Base-by-base conservation (phyloP, 2,329 filamentous ascomycete species). In the Venturia nashicola region DNA sequence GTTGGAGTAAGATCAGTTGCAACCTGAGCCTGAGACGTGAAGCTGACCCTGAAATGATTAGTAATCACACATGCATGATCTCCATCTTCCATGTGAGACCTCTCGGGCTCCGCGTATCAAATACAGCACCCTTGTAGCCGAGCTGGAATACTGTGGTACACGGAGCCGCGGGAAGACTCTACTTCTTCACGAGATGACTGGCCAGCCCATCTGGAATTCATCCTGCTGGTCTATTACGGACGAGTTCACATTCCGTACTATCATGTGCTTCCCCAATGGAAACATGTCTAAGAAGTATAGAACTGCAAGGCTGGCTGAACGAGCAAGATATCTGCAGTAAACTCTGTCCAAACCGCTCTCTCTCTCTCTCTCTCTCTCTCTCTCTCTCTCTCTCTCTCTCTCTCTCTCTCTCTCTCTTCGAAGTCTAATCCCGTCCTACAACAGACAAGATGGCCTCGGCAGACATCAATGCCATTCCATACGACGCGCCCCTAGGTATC, bases 381-480 rank as follows among this genome's bases (percentile, higher is more conserved):
- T 12, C 23, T 34, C 32, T 5, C 32, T 11, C 27, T 36, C n/a
- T 12, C 23, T 34, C 32, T 5, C 32, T 11, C 27, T 36, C n/a
- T 12, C 23, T 34, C 32, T 5, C n/a, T n/a, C 32, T 11, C 27
- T 36, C n/a, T 12, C 23, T 34, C 32, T 5, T n/a, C 2, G 32
- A 57, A 34, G 51, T 11, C 51, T 11, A 6, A 14, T 32, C 12
- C 16, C 51, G 5, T 23, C n/a, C 39, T 5, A 51, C 27, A 9
- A 9, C 18, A 23, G 34, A 34, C n/a, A 43, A 32, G 6, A 43
- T 39, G 44, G 60, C 39, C n/a, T 46, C 40, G 9, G 14, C 44
- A n/a, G 62, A 66, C 44, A 54, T 66, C 44, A 67, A 66, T 62
- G 46, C 59, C 42, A 60, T 65, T 39, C 57, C 65, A n/a, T 64